These are phyloP conservation scores for Chrysanthemum seticuspe DNA, from an alignment of 129 eudicot genomes.

Conservation along the genomic window DNA sequence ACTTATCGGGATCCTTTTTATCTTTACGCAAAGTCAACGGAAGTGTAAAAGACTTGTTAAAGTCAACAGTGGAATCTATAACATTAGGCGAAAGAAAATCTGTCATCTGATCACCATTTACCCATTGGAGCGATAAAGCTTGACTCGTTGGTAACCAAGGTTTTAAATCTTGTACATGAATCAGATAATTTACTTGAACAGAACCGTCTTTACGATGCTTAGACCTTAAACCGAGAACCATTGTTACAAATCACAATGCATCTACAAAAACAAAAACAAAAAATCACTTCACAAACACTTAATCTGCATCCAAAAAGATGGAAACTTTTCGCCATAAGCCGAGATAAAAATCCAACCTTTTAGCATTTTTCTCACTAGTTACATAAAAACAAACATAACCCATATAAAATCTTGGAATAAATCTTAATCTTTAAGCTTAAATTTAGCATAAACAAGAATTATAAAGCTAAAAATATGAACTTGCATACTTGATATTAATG, in stretches of 20 bases:
- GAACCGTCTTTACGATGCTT: constrained; percentile 67
- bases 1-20: constrained; percentile 49
- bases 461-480: no score
- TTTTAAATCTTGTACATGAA: constrained; percentile 62
- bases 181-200: constrained; percentile 69
- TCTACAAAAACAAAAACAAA: constrained; percentile 17
- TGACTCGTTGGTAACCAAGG: constrained; percentile 92
- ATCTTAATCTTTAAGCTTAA: no score
- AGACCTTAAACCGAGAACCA: constrained; percentile 89
- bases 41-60: constrained; percentile 66
- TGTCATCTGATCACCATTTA: constrained; percentile 67
- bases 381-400: no score
- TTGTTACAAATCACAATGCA: constrained; percentile 36
- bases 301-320: constrained; percentile 12
- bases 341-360: no score
- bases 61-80: constrained; percentile 56
- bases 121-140: constrained; percentile 77
- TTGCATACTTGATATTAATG: no score
- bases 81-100: constrained; percentile 58
- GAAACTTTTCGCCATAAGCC: no score
- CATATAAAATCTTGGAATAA: no score
- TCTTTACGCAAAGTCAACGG: constrained; percentile 56
- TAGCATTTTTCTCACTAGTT: no score
- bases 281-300: constrained; percentile 44
- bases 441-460: no score